Conservation (phyloP, 768 basidiomycete species). For the Lactarius akahatsu region DNA sequence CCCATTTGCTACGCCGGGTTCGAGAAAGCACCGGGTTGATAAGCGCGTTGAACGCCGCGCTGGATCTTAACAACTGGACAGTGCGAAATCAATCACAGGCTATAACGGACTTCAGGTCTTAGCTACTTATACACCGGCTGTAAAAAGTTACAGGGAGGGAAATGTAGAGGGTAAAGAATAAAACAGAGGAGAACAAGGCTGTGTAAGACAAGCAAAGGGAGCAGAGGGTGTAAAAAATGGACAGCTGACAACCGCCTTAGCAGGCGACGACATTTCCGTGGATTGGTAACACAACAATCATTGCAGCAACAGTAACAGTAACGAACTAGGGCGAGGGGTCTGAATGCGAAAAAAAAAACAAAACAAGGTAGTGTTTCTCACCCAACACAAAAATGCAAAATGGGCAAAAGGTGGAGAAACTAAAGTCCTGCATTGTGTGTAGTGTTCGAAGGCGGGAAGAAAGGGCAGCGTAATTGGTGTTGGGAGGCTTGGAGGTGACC, state of each 20-base stretch:
- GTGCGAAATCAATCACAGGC: neutral
- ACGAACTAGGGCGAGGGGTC: conserved; percentile 1
- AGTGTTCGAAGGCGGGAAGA: neutral
- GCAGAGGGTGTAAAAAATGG: conserved; percentile 7
- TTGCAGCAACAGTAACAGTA: conserved; percentile 16
- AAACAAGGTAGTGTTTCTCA: conserved; percentile 13
- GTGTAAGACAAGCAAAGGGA: conserved; percentile 13
- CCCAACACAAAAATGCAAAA: conserved; percentile 11
- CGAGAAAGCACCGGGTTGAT: neutral
- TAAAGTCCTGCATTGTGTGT: conserved; percentile 17
- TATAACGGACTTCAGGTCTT: conserved; percentile 12
- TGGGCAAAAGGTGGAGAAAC: neutral
- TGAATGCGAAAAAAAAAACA: neutral
- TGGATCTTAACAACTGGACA: conserved; percentile 12
- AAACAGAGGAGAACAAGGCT: neutral
- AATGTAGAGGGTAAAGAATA: conserved; percentile 1
- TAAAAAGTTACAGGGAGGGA: conserved; percentile 21
- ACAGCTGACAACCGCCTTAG: conserved; percentile 6
- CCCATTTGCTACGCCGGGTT: neutral
- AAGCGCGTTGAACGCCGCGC: neutral
- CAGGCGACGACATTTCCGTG: conserved; percentile 18
- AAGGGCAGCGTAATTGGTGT: neutral
- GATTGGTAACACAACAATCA: conserved; percentile 20
- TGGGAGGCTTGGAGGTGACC: neutral
- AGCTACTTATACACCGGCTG: conserved; percentile 23